Percentiles rank a stretch among this genome's conserved stretches.
These are phyloP conservation scores for Sporobolomyces phaffii DNA, from an alignment of 768 basidiomycete genomes.

Conservation along the genomic window DNA sequence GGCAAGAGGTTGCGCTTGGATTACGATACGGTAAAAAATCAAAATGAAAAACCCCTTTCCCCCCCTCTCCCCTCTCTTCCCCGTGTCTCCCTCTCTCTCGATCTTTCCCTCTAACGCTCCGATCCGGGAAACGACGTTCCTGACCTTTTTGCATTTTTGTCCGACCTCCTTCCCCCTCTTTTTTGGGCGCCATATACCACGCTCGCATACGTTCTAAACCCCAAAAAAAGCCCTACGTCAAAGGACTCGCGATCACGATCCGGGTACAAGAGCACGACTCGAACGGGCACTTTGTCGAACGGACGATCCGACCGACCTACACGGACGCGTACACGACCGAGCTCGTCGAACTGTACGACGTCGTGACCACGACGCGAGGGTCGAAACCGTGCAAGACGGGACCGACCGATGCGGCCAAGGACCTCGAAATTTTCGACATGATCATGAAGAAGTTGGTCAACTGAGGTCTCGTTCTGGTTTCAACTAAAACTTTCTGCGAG, in stretches of 20 bases:
- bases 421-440: conserved; percentile 41
- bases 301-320: conserved; percentile 42
- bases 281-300: conserved; percentile 39
- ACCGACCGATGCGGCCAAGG: conserved; percentile 42
- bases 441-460: conserved; percentile 42
- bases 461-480: no score
- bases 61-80: no score
- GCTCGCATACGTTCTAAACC: not conserved
- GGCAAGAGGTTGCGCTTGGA: conserved; percentile 42
- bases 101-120: no score
- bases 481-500: no score
- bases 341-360: conserved; percentile 38
- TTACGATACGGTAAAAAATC: conserved; percentile 23
- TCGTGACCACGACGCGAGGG: conserved; percentile 39
- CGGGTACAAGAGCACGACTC: conserved; percentile 29
- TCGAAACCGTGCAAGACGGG: conserved; percentile 40
- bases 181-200: no score
- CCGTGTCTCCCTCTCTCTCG: not conserved
- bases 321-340: conserved; percentile 44
- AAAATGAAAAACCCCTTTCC: not conserved
- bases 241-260: conserved; percentile 44
- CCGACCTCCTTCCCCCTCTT: not conserved
- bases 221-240: conserved; percentile 41
- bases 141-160: no score
- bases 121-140: no score